These are phyloP conservation scores for Tylopilus vinaceipallidus DNA, from an alignment of 768 basidiomycete species.

Conservation along the genomic window DNA sequence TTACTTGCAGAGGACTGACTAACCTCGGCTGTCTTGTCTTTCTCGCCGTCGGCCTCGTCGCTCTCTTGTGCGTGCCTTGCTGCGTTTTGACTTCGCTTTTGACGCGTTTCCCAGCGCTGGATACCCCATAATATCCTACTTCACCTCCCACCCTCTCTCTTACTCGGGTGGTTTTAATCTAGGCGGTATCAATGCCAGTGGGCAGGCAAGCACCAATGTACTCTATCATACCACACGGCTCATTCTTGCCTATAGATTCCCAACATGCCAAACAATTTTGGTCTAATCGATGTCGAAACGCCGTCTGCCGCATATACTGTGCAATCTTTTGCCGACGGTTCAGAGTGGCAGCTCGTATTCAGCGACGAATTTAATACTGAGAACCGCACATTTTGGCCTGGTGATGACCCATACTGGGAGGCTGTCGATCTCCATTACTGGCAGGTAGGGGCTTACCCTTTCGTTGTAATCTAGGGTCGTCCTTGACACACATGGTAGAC, in stretches of 20 bases:
- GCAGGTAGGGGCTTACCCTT: slow-evolving; percentile 40
- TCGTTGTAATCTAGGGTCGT: neutral
- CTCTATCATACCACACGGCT: neutral
- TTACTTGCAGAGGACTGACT: slow-evolving; percentile 65
- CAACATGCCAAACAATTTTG: slow-evolving; percentile 57
- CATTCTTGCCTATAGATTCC: slow-evolving; percentile 44
- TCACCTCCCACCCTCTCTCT: slow-evolving; percentile 43
- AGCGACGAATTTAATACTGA: slow-evolving; percentile 87
- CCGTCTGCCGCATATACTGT: slow-evolving; percentile 57
- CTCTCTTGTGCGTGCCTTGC: slow-evolving; percentile 52
- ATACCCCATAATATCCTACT: slow-evolving; percentile 61
- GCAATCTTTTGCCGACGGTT: slow-evolving; percentile 51
- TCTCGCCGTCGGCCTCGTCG: slow-evolving; percentile 49
- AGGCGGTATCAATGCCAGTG: slow-evolving; percentile 73
- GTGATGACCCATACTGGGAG: slow-evolving; percentile 90
- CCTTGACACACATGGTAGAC: slow-evolving; percentile 39
- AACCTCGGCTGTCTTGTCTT: slow-evolving; percentile 70
- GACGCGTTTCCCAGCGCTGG: slow-evolving; percentile 45
- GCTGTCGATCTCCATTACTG: slow-evolving; percentile 81
- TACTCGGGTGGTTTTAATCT: slow-evolving; percentile 65
- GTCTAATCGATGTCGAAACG: slow-evolving; percentile 76
- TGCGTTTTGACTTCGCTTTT: neutral
- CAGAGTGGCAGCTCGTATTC: slow-evolving; percentile 66
- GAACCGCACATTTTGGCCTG: slow-evolving; percentile 74
- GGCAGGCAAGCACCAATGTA: slow-evolving; percentile 48